Percentiles rank a stretch among this genome's conserved stretches.
phyloP scores from a whole-genome alignment of 257 asterid species.

The Jasminum sambac region DNA sequence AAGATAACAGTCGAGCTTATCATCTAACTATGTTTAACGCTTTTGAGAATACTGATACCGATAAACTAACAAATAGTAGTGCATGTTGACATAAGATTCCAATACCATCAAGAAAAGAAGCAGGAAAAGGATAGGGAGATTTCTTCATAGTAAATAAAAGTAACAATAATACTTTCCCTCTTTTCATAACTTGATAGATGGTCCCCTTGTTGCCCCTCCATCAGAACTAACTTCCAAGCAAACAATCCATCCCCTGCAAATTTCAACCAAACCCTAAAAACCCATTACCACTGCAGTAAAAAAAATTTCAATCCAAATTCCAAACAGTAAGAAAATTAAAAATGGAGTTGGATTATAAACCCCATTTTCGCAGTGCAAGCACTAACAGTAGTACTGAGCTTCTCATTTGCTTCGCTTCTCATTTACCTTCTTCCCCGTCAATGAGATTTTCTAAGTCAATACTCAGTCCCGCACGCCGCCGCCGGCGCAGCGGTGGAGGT shows the following conservation, averaged over 20 bases:
- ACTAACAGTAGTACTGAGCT: neutral
- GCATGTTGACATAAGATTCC: neutral
- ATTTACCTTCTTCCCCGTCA: conserved; percentile 38
- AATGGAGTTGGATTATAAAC: conserved; percentile 4
- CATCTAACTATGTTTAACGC: too few relatives aligned
- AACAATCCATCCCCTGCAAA: neutral
- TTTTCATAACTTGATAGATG: neutral
- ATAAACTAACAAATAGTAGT: too few relatives aligned
- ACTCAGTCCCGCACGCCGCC: conserved; percentile 49
- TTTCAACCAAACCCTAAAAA: neutral
- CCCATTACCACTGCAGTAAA: neutral
- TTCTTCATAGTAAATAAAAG: neutral
- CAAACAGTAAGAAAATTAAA: neutral
- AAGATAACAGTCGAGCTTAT: too few relatives aligned
- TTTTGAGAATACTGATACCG: too few relatives aligned
- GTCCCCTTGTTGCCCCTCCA: neutral
- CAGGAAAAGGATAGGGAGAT: neutral
- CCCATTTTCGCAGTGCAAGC: conserved; percentile 1
- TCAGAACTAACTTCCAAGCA: neutral
- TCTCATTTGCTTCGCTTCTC: conserved; percentile 4
- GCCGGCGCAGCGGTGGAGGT: conserved; percentile 25
- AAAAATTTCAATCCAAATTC: neutral
- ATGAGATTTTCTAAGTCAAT: conserved; percentile 50
- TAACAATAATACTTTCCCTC: neutral
- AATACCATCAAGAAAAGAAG: neutral